Evolutionary conservation across 331 rosid species (phyloP).

Genomic region (Malus hybrid): DNA sequence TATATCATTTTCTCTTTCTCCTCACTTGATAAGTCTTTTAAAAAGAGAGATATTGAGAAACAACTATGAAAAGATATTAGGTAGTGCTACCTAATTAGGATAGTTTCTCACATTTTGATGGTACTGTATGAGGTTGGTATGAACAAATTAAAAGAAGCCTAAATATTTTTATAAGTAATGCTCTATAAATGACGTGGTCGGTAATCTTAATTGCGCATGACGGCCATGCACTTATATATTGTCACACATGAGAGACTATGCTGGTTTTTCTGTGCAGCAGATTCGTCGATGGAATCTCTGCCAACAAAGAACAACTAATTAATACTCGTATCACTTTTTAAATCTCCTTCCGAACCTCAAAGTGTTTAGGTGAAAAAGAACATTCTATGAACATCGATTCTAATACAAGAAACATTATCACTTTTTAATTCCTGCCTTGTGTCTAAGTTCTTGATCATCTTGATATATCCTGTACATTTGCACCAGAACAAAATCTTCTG

Average conservation of each 20-base stretch:
- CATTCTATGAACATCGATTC: background rate
- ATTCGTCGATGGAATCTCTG: background rate
- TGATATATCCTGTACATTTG: background rate
- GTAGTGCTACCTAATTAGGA: background rate
- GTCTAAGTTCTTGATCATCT: background rate
- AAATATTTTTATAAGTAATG: too few relatives aligned
- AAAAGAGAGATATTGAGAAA: too few relatives aligned
- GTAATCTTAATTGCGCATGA: background rate
- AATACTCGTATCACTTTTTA: background rate
- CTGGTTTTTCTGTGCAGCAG: background rate
- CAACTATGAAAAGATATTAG: too few relatives aligned
- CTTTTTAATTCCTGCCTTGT: background rate
- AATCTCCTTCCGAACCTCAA: background rate
- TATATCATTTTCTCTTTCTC: too few relatives aligned
- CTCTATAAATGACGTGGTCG: background rate
- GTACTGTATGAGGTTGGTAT: background rate
- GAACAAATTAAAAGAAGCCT: background rate
- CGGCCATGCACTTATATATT: background rate
- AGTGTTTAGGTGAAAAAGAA: background rate
- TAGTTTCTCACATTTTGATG: background rate
- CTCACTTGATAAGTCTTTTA: too few relatives aligned
- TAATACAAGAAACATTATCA: background rate
- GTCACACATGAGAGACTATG: background rate
- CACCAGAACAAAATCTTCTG: slow-evolving; percentile 28
- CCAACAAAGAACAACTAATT: background rate